Evolutionary conservation across 805 yeast genomes (phyloP).

Genomic region (Candida krabiensis): DNA sequence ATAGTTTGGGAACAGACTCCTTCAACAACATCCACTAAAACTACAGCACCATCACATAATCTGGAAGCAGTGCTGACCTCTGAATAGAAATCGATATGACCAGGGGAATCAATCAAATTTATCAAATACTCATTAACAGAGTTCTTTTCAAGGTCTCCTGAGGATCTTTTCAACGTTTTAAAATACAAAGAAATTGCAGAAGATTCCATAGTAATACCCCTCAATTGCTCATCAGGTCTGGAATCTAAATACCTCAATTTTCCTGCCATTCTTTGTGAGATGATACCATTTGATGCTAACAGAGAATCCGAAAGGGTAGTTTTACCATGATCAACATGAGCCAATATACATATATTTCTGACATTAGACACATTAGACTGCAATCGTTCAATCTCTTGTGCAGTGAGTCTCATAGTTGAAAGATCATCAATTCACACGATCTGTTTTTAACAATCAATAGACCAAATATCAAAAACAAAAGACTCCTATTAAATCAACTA

Average conservation of each 20-base stretch:
- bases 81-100: constrained; percentile 96
- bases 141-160: constrained; percentile 20
- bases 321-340: constrained; percentile 99
- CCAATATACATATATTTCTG: constrained; percentile 90
- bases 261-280: constrained; percentile 93
- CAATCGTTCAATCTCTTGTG: constrained; percentile 61
- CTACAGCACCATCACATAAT: constrained; percentile 95
- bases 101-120: constrained; percentile 96
- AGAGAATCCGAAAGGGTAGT: constrained; percentile 92
- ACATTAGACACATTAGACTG: constrained; percentile 71
- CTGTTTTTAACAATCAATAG: neutral
- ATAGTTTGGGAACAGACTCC: constrained; percentile 98
- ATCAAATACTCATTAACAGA: constrained; percentile 73
- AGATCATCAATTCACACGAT: no score
- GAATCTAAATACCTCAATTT: constrained; percentile 91
- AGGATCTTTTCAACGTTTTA: constrained; percentile 50
- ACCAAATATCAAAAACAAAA: neutral
- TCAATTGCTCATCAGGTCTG: constrained; percentile 89
- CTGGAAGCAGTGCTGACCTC: constrained; percentile 97
- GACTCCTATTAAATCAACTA: neutral
- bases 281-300: constrained; percentile 93
- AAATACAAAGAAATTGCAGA: constrained; percentile 94
- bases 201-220: constrained; percentile 98
- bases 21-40: constrained; percentile 93
- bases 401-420: constrained; percentile 50